Evolutionary conservation across 495 filamentous ascomycete genomes (phyloP).

Genomic region (Aeminium ludgeri): DNA sequence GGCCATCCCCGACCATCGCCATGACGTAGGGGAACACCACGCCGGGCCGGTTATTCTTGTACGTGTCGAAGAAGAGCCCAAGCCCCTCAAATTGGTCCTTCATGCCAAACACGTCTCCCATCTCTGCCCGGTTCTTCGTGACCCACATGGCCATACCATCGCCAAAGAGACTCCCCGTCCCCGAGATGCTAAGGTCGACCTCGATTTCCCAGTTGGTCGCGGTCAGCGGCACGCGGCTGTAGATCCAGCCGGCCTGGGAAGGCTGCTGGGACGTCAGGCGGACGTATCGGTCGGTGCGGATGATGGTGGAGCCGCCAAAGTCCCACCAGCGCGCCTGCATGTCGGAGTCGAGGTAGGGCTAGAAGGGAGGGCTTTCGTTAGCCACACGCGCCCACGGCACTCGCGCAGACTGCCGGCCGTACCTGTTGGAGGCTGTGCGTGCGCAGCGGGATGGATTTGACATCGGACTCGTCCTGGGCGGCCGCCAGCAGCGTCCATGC

Average conservation of each 20-base stretch:
- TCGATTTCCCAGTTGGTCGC: constrained; percentile 99
- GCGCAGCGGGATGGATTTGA: constrained; percentile 14
- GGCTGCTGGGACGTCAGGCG: constrained; percentile 80
- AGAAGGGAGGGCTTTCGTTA: constrained; percentile 7
- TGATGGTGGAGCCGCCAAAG: constrained; percentile 89
- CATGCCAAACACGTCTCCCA: constrained; percentile 76
- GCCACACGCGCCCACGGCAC: neutral
- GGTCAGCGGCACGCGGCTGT: constrained; percentile 82
- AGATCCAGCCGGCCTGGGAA: constrained; percentile 82
- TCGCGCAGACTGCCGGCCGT: neutral
- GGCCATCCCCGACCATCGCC: constrained; percentile 92
- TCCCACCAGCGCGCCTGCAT: constrained; percentile 99
- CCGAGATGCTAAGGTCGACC: constrained; percentile 83
- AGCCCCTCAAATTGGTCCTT: constrained; percentile 85
- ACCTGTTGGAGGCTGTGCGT: constrained; percentile 14
- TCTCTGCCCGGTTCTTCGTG: constrained; percentile 72
- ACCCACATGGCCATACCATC: constrained; percentile 99
- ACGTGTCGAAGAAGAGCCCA: constrained; percentile 95
- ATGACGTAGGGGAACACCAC: constrained; percentile 94
- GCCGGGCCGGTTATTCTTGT: constrained; percentile 97
- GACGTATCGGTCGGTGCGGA: constrained; percentile 90
- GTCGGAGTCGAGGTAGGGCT: constrained; percentile 96
- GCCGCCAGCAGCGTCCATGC: constrained; percentile 7
- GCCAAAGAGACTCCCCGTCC: constrained; percentile 71
- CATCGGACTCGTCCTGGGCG: constrained; percentile 13